Evolutionary conservation across 352 stramenopile species (phyloP), one percentile per base, ranked within the genome.

Genomic region (Globisporangium paddicum): DNA sequence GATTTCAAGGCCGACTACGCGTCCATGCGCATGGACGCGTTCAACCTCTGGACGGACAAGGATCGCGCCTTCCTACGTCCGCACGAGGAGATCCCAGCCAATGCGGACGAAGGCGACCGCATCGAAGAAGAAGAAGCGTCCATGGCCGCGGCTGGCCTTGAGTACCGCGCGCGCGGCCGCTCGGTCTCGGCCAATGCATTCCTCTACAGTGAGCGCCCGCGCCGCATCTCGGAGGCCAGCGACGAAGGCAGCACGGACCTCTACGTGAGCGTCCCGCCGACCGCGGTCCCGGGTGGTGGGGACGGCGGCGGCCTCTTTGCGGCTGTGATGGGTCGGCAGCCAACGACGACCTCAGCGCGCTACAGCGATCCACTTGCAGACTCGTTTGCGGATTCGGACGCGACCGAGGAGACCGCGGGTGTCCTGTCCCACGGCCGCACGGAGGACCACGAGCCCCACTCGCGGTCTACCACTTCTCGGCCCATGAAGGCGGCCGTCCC

Each of bases 1-100:
- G 77, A 93, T 63, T 93, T 87, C 68, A 83, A 79, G 19, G 68
- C 62, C 30, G 82, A 89, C 55, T 93, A 93, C 71, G 69, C 58
- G 7, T 54, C 67, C 2, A 47, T 73, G 18, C n/a, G 25, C 3
- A 64, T 68, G 67, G n/a, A 48, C 19, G 52, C 58, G 2, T 52
- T 72, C 23, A 91, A 91, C 60, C 71, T 91, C 55, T 91, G 82
- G 82, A 70, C 76, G 38, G 68, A 75, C 42, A 58, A 62, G 38
- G 60, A 32, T 3, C 41, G 51, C 54, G 25, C 71, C 4, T 40
- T 40, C 28, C 47, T 54, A 18, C 28, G 28, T 32, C 14, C 25
- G 50, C 38, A 58, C 77, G 13, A 57, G 19, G 69, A 40, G 46
- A 18, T 53, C 16, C 18, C 26, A 9, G 26, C 16, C 7, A 8